A percentile compares a stretch with the other conserved stretches of the same genome.
phyloP scores from a whole-genome alignment of 768 basidiomycete genomes.

The Lentinula guzmanii region DNA sequence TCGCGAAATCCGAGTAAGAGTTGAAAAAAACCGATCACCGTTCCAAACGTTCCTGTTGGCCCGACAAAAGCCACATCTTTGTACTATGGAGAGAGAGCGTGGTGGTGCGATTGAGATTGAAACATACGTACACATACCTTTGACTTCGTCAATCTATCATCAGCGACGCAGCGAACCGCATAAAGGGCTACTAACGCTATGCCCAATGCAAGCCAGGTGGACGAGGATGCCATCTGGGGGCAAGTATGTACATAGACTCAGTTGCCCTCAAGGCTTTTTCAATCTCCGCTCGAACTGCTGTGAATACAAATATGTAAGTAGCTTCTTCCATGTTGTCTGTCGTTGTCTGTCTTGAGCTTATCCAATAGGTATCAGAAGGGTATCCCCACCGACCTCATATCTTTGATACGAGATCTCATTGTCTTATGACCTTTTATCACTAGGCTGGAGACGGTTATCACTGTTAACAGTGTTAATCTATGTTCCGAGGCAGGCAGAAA shows the following conservation, averaged over 20 bases:
- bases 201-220: not conserved
- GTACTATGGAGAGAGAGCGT: not conserved
- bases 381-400: no score
- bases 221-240: conserved; percentile 1
- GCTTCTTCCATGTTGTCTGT: no score
- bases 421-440: no score
- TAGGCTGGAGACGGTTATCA: no score
- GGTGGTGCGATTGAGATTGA: no score
- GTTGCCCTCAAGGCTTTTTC: not conserved
- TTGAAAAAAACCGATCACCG: not conserved
- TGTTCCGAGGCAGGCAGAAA: no score
- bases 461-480: no score
- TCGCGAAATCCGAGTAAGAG: not conserved
- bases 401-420: no score
- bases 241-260: not conserved
- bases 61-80: not conserved
- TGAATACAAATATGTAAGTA: no score
- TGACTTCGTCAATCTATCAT: not conserved
- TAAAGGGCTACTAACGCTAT: not conserved
- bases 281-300: not conserved
- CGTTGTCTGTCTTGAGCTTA: no score
- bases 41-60: conserved; percentile 1
- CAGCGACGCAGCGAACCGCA: not conserved
- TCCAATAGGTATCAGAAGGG: no score
- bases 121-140: not conserved